These are phyloP conservation scores for Trichoderma orchidacearum DNA, from an alignment of 495 filamentous ascomycete species.

Conservation along the genomic window DNA sequence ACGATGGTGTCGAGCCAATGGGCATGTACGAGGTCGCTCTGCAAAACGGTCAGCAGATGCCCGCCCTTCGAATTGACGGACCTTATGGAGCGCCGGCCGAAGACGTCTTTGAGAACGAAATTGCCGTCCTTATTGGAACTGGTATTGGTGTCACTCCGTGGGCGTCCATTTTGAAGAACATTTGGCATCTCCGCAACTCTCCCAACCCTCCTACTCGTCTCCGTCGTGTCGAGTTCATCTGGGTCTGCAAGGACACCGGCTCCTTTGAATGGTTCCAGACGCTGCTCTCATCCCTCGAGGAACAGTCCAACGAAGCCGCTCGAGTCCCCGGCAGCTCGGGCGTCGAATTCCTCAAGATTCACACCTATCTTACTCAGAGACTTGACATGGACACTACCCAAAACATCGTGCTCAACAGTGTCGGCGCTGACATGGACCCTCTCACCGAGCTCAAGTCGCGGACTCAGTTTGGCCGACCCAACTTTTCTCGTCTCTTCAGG, in stretches of 20 bases:
- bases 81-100: conserved; percentile 96
- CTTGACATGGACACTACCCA: conserved; percentile 84
- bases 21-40: conserved; percentile 99
- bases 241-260: conserved; percentile 91
- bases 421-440: conserved; percentile 76
- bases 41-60: conserved; percentile 84
- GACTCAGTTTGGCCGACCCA: conserved; percentile 92
- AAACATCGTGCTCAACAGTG: conserved; percentile 93
- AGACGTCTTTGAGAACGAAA: conserved; percentile 96
- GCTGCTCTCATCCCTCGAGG: conserved; percentile 81
- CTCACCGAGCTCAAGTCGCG: conserved; percentile 78
- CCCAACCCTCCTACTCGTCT: conserved; percentile 80
- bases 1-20: conserved; percentile 80
- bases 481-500: conserved; percentile 70
- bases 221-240: conserved; percentile 95
- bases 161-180: conserved; percentile 96
- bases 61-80: conserved; percentile 76
- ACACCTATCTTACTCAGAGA: conserved; percentile 92
- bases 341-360: conserved; percentile 89
- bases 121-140: conserved; percentile 91
- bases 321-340: conserved; percentile 44
- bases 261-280: conserved; percentile 99
- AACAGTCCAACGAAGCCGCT: conserved; percentile 60
- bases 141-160: conserved; percentile 97
- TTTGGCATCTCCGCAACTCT: conserved; percentile 83